Evolutionary conservation across 139 green algal species (phyloP), one percentile per base, ranked within the genome.

Genomic region (Marvania coccoides): DNA sequence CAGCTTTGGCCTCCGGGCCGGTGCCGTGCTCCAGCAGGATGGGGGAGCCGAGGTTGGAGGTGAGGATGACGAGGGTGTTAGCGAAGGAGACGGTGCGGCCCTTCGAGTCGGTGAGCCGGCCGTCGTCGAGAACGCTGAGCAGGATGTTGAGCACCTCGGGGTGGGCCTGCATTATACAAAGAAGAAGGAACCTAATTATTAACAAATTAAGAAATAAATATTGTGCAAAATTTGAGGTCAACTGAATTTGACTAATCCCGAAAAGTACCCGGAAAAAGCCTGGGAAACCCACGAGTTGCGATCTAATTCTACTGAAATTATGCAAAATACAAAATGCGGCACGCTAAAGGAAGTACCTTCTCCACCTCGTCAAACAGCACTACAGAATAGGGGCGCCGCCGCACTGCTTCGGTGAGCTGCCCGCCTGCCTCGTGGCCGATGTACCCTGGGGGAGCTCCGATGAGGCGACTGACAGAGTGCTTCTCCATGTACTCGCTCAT

Each of bases 31-130:
- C 70, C 57, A 85, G 64, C 30, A 92, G 74, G 15, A 81, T 37
- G 34, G 83, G 57, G 6, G 80, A 73, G 40, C 92, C 92, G 36
- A 98, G 68, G 77, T 98, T 98, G 72, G 67, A 87, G 34, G 92
- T 98, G 78, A 98, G 88, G 83, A 98, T 97, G 80, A 97, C 80
- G 30, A 98, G 65, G 4, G 85, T 94, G 78, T 98, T 96, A 48
- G 77, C 74, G 62, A 98, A 98, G 70, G 84, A 83, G 15, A 98
- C 92, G 36, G 81, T 94, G 61, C 88, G 83, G 33, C 92, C 92
- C 78, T 95, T 89, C 59, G 78, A 78, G 73, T 95, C 87, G 19
- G 87, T 92, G 36, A 86, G 71, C 34, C 88, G 67, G 3, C 89
- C 87, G 61, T 95, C 89, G 58, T 96, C 90, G 73, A 96, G 75